phyloP scores from a whole-genome alignment of 164 flowering plant species.

The Dillenia turbinata region DNA sequence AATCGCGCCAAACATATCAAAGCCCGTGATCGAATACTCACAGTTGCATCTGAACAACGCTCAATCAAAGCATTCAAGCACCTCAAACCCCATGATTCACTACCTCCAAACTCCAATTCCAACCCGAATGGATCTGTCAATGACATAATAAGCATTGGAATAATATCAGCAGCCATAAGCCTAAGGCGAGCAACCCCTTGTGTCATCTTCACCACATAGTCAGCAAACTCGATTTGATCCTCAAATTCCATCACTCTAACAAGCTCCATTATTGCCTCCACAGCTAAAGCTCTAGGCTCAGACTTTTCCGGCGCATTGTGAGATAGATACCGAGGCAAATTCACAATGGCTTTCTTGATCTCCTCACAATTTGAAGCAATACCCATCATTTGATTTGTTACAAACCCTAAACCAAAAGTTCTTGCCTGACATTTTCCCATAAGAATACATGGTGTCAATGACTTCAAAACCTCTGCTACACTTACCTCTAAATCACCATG shows the following conservation, averaged over 20 bases:
- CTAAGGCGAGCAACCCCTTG: slow-evolving; percentile 65
- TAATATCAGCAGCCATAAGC: slow-evolving; percentile 72
- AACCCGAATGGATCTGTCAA: slow-evolving; percentile 39
- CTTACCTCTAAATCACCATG: slow-evolving; percentile 58
- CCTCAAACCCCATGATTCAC: slow-evolving; percentile 47
- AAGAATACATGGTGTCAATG: slow-evolving; percentile 53
- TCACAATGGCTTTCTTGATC: slow-evolving; percentile 57
- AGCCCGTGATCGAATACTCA: slow-evolving; percentile 77
- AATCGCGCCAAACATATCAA: slow-evolving; percentile 69
- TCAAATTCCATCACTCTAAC: slow-evolving; percentile 52
- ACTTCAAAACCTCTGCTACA: slow-evolving; percentile 69
- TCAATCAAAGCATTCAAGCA: slow-evolving; percentile 61
- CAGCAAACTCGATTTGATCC: slow-evolving; percentile 65
- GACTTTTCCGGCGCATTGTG: slow-evolving; percentile 85
- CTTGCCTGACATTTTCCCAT: slow-evolving; percentile 52
- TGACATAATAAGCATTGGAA: slow-evolving; percentile 37
- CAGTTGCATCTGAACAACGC: slow-evolving; percentile 69
- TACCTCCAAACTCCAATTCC: slow-evolving; percentile 23
- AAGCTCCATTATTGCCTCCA: slow-evolving; percentile 75
- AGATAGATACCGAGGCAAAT: slow-evolving; percentile 63
- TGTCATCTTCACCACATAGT: slow-evolving; percentile 73
- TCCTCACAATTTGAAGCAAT: slow-evolving; percentile 33
- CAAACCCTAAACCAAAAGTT: slow-evolving; percentile 55
- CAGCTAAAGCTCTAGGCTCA: slow-evolving; percentile 76
- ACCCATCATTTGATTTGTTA: slow-evolving; percentile 37